Evolutionary conservation across 148 eudicot genomes (phyloP).

Genomic region (Oxyria digyna): DNA sequence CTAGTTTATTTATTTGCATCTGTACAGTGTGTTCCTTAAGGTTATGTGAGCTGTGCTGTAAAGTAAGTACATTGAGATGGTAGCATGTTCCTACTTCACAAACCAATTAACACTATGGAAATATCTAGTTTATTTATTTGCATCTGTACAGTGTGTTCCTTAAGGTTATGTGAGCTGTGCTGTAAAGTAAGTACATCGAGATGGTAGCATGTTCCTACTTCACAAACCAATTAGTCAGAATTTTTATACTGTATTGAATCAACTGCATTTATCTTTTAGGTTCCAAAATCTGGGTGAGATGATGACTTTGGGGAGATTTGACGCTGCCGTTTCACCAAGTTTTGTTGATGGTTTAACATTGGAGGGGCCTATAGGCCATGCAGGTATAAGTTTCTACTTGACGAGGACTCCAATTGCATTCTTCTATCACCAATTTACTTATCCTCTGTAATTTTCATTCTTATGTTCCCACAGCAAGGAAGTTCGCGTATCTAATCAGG

Average conservation of each 20-base stretch:
- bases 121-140: neutral
- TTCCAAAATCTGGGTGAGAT: slow-evolving; percentile 95
- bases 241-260: neutral
- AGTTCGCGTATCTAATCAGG: slow-evolving; percentile 75
- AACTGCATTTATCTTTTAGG: slow-evolving; percentile 23
- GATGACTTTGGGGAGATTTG: slow-evolving; percentile 85
- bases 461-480: slow-evolving; percentile 49
- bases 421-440: neutral
- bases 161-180: neutral
- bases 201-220: neutral
- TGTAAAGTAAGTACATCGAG: neutral
- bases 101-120: neutral
- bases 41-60: neutral
- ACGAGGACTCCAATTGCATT: neutral
- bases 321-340: slow-evolving; percentile 84
- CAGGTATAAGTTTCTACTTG: slow-evolving; percentile 34
- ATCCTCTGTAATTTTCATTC: neutral
- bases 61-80: neutral
- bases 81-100: neutral
- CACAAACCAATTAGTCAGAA: neutral
- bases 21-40: neutral
- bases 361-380: slow-evolving; percentile 85
- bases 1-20: neutral
- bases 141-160: neutral
- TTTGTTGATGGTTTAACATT: slow-evolving; percentile 76